These are phyloP conservation scores for Cryphonectria parasitica DNA, from an alignment of 2,329 filamentous ascomycete genomes.

Conservation along the genomic window DNA sequence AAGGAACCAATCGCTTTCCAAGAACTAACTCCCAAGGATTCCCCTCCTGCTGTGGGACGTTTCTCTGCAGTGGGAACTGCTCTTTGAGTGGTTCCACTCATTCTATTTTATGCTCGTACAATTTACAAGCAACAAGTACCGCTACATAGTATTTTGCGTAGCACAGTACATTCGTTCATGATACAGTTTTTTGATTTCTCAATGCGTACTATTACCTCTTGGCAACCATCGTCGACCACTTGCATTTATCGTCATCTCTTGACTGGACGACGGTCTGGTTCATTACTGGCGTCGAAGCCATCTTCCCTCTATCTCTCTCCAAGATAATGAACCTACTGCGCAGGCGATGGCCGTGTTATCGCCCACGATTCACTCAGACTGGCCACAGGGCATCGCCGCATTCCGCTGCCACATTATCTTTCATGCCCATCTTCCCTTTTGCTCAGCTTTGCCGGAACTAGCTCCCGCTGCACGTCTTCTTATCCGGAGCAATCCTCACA, in stretches of 20 bases:
- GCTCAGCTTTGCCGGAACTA: not conserved
- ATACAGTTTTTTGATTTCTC: not conserved
- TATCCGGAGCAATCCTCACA: not conserved
- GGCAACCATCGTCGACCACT: not conserved
- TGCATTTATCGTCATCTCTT: not conserved
- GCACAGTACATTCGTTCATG: not conserved
- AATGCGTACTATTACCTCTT: not conserved
- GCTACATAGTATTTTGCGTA: not conserved
- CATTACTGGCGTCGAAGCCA: too few species aligned
- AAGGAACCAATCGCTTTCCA: not conserved
- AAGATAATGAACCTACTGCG: not conserved
- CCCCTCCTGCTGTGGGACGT: not conserved
- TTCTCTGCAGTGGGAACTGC: not conserved
- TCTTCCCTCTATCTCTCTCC: too few species aligned
- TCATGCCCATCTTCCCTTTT: not conserved
- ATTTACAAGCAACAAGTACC: not conserved
- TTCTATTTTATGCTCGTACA: not conserved
- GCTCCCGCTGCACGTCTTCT: not conserved
- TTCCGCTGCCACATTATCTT: not conserved
- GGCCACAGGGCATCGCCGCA: not conserved
- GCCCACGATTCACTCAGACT: not conserved
- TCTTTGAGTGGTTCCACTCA: not conserved
- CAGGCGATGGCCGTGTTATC: not conserved
- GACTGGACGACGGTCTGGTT: too few species aligned
- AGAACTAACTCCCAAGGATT: not conserved